These are phyloP conservation scores for Melaleuca quinquenervia DNA, from an alignment of 345 rosid genomes.

Conservation along the genomic window DNA sequence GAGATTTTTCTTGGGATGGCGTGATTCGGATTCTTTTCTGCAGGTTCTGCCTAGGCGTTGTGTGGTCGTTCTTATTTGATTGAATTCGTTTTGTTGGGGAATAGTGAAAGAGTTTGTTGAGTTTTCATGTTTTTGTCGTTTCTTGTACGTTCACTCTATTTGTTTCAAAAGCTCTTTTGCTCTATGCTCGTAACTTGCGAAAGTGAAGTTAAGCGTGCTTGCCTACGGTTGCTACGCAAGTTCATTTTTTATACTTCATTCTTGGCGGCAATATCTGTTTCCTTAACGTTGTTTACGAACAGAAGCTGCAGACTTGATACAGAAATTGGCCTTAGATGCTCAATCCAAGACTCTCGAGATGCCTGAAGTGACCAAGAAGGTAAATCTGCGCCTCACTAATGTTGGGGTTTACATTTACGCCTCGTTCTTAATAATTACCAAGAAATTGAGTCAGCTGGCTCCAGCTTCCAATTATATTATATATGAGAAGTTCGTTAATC, in stretches of 20 bases:
- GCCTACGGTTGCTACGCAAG: neutral
- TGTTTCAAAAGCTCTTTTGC: neutral
- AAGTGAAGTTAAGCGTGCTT: neutral
- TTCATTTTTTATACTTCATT: neutral
- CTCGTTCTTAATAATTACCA: neutral
- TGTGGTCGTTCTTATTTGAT: neutral
- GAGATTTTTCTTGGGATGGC: neutral
- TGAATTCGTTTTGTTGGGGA: neutral
- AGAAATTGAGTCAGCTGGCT: neutral
- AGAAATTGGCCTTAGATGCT: conserved; percentile 20
- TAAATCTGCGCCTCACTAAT: neutral
- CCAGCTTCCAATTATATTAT: neutral
- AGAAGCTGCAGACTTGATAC: conserved; percentile 32
- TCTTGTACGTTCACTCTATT: neutral
- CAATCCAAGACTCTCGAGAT: conserved; percentile 20
- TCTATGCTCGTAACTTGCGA: neutral
- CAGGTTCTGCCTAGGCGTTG: neutral
- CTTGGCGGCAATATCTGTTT: neutral
- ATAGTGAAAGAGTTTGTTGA: neutral
- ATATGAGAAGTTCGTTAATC: neutral
- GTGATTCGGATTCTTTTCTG: neutral
- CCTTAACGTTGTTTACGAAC: conserved; percentile 2
- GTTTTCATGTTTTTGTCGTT: neutral
- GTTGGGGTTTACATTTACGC: neutral
- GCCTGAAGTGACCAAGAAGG: conserved; percentile 25